Percentiles rank a stretch among this genome's conserved stretches.
phyloP scores from a whole-genome alignment of 2,329 filamentous ascomycete species.

The Colletotrichum sp. region DNA sequence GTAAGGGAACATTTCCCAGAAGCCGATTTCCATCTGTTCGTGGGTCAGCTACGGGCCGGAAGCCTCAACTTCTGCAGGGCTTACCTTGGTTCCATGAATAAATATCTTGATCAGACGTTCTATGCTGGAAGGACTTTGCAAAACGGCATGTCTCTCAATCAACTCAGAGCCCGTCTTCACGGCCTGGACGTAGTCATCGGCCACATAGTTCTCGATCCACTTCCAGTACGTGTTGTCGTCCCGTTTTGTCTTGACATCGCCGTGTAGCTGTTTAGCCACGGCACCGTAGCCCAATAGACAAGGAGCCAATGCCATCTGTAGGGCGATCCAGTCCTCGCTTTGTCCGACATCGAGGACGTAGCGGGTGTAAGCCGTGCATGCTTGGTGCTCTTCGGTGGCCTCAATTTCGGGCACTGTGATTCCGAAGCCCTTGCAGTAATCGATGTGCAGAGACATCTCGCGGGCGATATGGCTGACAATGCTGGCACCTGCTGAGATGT shows the following conservation, averaged over 20 bases:
- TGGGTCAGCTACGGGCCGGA: neutral
- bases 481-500: conserved; percentile 71
- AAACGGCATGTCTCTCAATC: conserved; percentile 75
- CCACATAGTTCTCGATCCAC: conserved; percentile 91
- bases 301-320: conserved; percentile 84
- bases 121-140: conserved; percentile 75
- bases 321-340: conserved; percentile 84
- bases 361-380: conserved; percentile 82
- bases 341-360: conserved; percentile 90
- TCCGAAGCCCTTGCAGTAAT: conserved; percentile 83
- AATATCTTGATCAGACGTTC: conserved; percentile 88
- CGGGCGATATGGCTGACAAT: conserved; percentile 79
- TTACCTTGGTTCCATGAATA: conserved; percentile 82
- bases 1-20: conserved; percentile 59
- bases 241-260: conserved; percentile 63
- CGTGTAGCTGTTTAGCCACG: conserved; percentile 74
- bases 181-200: conserved; percentile 77
- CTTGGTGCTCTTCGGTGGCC: conserved; percentile 74
- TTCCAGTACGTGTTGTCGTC: conserved; percentile 80
- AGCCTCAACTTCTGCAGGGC: conserved; percentile 24
- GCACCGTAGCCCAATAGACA: conserved; percentile 89
- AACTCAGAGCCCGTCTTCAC: conserved; percentile 74
- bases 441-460: conserved; percentile 82
- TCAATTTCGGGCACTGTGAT: conserved; percentile 77
- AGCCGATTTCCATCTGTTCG: conserved; percentile 56